A percentile compares a stretch with the other conserved stretches of the same genome.
Conservation (phyloP, 2,329 filamentous ascomycete genomes). For the Alternaria sp. region DNA sequence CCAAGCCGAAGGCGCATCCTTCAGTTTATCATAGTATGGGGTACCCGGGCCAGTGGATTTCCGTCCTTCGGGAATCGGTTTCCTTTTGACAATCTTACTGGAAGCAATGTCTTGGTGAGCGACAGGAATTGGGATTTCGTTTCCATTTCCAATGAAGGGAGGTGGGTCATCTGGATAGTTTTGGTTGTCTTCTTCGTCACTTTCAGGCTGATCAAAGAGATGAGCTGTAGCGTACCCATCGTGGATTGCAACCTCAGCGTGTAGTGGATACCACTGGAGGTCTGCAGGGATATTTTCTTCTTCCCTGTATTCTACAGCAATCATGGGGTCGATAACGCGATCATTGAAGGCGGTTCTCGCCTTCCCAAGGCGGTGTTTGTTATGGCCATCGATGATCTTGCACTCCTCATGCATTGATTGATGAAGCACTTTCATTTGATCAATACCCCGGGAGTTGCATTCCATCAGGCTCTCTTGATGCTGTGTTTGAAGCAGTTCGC, state of each 20-base stretch:
- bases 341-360: conserved; percentile 1
- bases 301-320: conserved; percentile 4
- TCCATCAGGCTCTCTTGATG: not conserved
- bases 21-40: conserved; percentile 19
- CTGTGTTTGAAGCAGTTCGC: not conserved
- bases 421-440: conserved; percentile 4
- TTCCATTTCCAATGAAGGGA: not conserved
- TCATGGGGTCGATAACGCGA: not conserved
- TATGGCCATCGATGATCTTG: conserved; percentile 13
- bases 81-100: not conserved
- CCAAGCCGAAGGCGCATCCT: conserved; percentile 21
- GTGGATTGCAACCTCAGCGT: not conserved
- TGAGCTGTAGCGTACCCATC: not conserved
- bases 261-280: conserved; percentile 14
- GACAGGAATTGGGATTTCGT: not conserved
- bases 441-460: not conserved
- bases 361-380: conserved; percentile 19
- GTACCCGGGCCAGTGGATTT: not conserved
- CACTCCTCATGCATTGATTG: conserved; percentile 6
- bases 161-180: not conserved
- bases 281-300: conserved; percentile 13
- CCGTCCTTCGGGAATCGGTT: not conserved
- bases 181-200: not conserved
- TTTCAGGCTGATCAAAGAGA: conserved; percentile 11
- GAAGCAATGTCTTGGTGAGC: not conserved